phyloP scores from a whole-genome alignment of 495 filamentous ascomycete species.

The Xylaria curta region DNA sequence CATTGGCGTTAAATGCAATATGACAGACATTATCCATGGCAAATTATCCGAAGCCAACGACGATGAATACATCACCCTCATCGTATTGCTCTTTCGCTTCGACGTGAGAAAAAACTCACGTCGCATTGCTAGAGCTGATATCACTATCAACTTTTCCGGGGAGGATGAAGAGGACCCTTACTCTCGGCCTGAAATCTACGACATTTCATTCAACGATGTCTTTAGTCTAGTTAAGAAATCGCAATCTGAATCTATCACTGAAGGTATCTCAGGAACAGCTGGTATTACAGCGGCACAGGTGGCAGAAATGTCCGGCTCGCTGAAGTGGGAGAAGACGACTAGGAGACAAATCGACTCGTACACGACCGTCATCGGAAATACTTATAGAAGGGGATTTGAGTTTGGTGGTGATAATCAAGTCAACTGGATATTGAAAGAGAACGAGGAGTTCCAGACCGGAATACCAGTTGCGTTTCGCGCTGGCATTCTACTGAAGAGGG shows the following conservation, averaged over 20 bases:
- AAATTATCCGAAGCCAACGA: background rate
- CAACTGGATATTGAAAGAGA: conserved; percentile 6
- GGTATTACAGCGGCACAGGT: background rate
- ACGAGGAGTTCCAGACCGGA: background rate
- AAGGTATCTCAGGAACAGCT: background rate
- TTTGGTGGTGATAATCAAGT: conserved; percentile 11
- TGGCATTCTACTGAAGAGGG: conserved; percentile 8
- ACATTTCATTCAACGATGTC: conserved; percentile 12
- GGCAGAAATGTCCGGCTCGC: background rate
- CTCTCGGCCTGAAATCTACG: background rate
- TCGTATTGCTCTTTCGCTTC: conserved; percentile 6
- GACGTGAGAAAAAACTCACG: conserved; percentile 6
- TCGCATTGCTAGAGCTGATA: conserved; percentile 2
- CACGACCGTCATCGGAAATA: background rate
- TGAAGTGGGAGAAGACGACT: conserved; percentile 3
- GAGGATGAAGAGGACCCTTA: conserved; percentile 4
- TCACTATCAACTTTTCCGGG: conserved; percentile 1
- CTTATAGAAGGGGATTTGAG: background rate
- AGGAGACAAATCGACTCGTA: background rate
- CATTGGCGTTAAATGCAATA: conserved; percentile 2
- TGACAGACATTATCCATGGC: conserved; percentile 4
- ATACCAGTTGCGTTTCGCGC: background rate
- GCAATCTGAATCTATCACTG: background rate
- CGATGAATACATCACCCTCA: background rate
- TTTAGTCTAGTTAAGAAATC: background rate